Evolutionary conservation across 2,329 filamentous ascomycete species (phyloP), one percentile per base, ranked within the genome.

Genomic region (Plenodomus lindquistii): DNA sequence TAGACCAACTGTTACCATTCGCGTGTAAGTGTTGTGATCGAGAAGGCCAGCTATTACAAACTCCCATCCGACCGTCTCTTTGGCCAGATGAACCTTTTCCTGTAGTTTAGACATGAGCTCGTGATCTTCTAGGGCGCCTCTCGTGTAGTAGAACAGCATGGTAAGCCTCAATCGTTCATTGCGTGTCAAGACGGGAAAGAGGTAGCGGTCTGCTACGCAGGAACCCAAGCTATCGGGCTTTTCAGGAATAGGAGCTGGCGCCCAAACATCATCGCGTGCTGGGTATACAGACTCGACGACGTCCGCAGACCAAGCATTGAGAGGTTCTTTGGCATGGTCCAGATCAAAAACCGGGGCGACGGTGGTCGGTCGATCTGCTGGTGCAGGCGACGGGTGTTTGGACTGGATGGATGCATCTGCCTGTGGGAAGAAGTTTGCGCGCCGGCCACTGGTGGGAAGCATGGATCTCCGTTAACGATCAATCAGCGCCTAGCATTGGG

Each of bases 121-220:
- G 6, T 52, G 52, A 43, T 79, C 74, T 7, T 73, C 57, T 10
- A 73, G 55, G 8, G 76, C 62, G 3, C 69, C 70, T 21, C 66
- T 64, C 1, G 75, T 75, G 27, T 78, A 77, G 46, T 79, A 79
- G 67, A 73, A 79, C 0, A 77, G 57, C 55, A 71, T 65, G 2
- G 72, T 73, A 37, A 75, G 54, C 21, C 72, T 66, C 5, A 73
- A 44, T 19, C 69, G 60, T 50, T 75, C 72, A 41, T 74, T 73
- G 17, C 56, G 62, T 2, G 70, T 62, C 35, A 75, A 54, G 1
- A 62, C 52, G 10, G 72, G 71, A 35, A 66, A 70, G 7, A 75
- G 56, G 48, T 74, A 75, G 19, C 43, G 48, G 41, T 67, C 63
- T 15, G 48, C n/a, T 36, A 40, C 29, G 34, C 53, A 58, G 21